Conservation (phyloP, 2,329 filamentous ascomycete genomes). For the Paracamarosporium sp. region DNA sequence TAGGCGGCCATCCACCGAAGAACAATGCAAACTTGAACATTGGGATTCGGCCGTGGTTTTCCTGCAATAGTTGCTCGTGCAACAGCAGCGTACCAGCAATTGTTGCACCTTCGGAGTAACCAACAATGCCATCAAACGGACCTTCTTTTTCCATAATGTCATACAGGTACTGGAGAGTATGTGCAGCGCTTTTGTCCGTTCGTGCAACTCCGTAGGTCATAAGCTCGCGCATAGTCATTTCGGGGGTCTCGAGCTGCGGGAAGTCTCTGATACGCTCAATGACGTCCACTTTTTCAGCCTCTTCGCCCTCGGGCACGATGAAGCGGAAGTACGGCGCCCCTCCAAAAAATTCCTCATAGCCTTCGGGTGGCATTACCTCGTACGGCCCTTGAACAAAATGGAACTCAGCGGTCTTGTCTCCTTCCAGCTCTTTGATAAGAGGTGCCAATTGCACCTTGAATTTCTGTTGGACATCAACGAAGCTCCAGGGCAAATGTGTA, state of each 20-base stretch:
- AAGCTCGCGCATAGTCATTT: conserved; percentile 64
- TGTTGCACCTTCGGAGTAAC: conserved; percentile 67
- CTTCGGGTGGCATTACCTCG: conserved; percentile 28
- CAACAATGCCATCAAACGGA: conserved; percentile 61
- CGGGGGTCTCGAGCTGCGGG: conserved; percentile 58
- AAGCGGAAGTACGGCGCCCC: conserved; percentile 34
- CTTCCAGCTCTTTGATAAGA: conserved; percentile 31
- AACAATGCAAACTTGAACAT: conserved; percentile 56
- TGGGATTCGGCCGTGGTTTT: conserved; percentile 22
- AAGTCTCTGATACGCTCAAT: conserved; percentile 61
- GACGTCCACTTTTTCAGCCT: conserved; percentile 27
- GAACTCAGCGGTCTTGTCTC: conserved; percentile 26
- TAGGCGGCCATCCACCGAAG: conserved; percentile 56
- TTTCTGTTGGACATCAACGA: conserved; percentile 17
- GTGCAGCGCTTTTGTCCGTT: conserved; percentile 31
- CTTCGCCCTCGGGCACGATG: conserved; percentile 24
- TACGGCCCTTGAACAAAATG: conserved; percentile 34
- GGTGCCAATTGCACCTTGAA: conserved; percentile 36
- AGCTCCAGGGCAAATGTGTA: neutral
- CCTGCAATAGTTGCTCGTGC: conserved; percentile 27
- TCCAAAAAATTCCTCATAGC: conserved; percentile 37
- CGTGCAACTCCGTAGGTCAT: conserved; percentile 45
- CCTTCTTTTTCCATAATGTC: conserved; percentile 29
- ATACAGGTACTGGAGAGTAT: conserved; percentile 28
- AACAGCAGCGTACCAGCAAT: conserved; percentile 55